Evolutionary conservation across 768 basidiomycete genomes (phyloP).

Genomic region (Mycena amicta): DNA sequence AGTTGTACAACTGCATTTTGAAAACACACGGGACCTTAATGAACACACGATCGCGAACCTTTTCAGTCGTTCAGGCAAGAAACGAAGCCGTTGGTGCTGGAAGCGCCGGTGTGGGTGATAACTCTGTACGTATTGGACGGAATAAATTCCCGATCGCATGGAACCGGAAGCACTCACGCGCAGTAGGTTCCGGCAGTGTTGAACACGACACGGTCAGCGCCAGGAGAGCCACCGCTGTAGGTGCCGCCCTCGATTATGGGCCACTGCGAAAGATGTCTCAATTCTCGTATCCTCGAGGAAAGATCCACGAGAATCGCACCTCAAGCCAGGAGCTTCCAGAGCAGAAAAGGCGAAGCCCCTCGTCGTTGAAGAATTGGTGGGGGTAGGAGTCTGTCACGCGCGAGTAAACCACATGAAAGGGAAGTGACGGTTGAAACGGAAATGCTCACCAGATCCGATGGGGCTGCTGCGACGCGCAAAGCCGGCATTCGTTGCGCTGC

Average conservation of each 20-base stretch:
- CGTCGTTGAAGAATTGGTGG: conserved; percentile 25
- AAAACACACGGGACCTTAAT: no score
- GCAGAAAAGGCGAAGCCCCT: conserved; percentile 24
- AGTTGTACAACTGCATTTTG: no score
- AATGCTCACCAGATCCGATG: conserved; percentile 23
- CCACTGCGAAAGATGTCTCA: no score
- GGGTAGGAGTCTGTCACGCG: conserved; percentile 26
- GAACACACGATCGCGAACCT: no score
- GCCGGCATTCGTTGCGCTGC: conserved; percentile 18
- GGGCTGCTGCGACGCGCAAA: conserved; percentile 19
- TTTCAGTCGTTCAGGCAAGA: conserved; percentile 16
- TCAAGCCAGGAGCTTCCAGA: conserved; percentile 21
- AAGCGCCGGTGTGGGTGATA: conserved; percentile 27
- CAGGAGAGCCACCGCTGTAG: conserved; percentile 26
- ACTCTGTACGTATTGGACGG: conserved; percentile 10
- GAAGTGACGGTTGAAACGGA: no score
- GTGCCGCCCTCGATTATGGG: conserved; percentile 22
- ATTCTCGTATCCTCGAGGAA: no score
- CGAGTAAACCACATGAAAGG: no score
- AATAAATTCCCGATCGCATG: neutral
- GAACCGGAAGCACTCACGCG: conserved; percentile 22
- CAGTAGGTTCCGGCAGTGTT: conserved; percentile 27
- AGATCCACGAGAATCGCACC: conserved; percentile 3
- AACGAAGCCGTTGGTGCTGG: conserved; percentile 21
- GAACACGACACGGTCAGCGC: conserved; percentile 29